phyloP scores from a whole-genome alignment of 306 rosid genomes.

The Quercus suber region DNA sequence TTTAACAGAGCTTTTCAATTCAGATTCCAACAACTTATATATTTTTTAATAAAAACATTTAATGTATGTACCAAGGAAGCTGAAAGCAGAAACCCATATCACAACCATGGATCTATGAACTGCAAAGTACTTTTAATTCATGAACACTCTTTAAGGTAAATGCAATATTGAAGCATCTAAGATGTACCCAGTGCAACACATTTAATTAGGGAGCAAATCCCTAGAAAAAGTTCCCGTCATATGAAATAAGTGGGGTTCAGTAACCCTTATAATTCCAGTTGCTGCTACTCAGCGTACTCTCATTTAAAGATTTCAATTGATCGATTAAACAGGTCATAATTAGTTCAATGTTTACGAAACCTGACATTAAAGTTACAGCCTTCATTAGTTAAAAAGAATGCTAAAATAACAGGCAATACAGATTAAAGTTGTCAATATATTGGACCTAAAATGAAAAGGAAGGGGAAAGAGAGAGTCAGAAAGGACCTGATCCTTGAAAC shows the following conservation, averaged over 20 bases:
- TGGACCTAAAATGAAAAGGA: neutral
- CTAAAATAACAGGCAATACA: neutral
- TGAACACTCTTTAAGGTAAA: too few relatives aligned
- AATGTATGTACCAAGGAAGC: too few relatives aligned
- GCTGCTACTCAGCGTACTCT: neutral
- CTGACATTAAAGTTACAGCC: neutral
- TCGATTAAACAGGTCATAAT: neutral
- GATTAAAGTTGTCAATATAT: neutral
- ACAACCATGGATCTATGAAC: too few relatives aligned
- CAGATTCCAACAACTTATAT: too few relatives aligned
- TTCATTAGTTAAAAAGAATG: neutral
- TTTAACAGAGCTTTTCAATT: too few relatives aligned
- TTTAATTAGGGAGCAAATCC: neutral
- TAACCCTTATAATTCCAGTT: neutral
- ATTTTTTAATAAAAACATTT: too few relatives aligned
- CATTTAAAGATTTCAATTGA: neutral
- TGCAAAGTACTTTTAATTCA: too few relatives aligned
- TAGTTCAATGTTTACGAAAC: neutral
- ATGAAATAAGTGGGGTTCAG: neutral
- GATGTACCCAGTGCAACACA: too few relatives aligned
- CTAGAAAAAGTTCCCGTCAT: neutral
- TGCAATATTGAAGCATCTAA: too few relatives aligned
- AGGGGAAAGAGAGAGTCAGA: neutral
- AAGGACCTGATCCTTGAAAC: conserved; percentile 76
- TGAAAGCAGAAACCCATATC: too few relatives aligned